Conservation (phyloP, 495 filamentous ascomycete species). For the Neurospora sp. region DNA sequence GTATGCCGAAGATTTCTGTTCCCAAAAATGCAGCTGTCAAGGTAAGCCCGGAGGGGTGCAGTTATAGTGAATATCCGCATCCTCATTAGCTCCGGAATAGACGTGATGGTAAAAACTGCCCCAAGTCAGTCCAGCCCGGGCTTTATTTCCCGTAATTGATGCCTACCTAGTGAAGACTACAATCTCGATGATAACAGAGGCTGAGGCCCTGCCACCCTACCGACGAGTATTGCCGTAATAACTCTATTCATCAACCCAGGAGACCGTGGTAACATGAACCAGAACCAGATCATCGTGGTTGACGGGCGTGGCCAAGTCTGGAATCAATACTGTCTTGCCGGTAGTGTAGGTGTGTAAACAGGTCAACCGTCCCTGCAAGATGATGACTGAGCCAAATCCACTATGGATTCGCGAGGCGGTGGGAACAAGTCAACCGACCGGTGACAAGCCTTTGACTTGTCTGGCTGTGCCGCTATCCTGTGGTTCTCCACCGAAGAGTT, state of each 20-base stretch:
- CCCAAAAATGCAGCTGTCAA: background rate
- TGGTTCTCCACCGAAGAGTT: background rate
- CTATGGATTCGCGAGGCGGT: background rate
- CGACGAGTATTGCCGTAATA: background rate
- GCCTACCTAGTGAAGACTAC: background rate
- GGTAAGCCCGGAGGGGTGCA: background rate
- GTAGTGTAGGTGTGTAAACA: background rate
- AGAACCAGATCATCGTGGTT: background rate
- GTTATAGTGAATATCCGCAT: background rate
- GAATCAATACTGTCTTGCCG: background rate
- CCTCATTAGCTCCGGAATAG: background rate
- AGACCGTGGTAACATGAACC: background rate
- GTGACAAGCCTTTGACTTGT: background rate
- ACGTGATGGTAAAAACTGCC: background rate
- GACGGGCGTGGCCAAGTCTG: background rate
- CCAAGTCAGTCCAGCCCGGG: background rate
- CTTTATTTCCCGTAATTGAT: background rate
- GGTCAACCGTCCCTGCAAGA: background rate
- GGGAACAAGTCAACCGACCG: background rate
- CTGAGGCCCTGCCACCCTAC: background rate
- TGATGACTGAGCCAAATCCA: background rate
- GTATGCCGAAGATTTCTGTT: background rate
- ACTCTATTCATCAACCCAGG: background rate
- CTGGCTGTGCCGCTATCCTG: background rate
- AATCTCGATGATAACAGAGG: background rate